phyloP scores from a whole-genome alignment of 129 eudicot genomes.

The Pulicaria dysenterica region DNA sequence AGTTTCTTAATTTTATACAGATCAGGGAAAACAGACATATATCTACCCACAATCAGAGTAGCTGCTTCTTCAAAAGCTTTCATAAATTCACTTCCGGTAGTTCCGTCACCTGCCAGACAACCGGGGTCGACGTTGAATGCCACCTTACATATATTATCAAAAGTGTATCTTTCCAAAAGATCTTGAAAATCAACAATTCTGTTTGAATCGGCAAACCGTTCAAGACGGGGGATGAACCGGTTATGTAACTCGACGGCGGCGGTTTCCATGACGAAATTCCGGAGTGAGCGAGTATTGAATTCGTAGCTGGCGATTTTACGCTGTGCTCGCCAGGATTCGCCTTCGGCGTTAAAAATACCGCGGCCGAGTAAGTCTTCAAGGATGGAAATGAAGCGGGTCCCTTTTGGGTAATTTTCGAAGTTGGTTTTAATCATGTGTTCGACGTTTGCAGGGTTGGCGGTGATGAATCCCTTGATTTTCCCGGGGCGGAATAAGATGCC shows the following conservation, averaged over 20 bases:
- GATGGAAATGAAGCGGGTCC: slow-evolving; percentile 53
- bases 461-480: slow-evolving; percentile 58
- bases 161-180: slow-evolving; percentile 72
- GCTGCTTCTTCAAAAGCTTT: slow-evolving; percentile 79
- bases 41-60: slow-evolving; percentile 59
- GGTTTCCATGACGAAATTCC: slow-evolving; percentile 58
- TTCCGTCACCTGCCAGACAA: slow-evolving; percentile 57
- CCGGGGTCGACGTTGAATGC: slow-evolving; percentile 81
- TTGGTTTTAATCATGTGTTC: slow-evolving; percentile 76
- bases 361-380: slow-evolving; percentile 75
- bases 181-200: slow-evolving; percentile 67
- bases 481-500: slow-evolving; percentile 75
- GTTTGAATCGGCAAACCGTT: slow-evolving; percentile 27
- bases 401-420: slow-evolving; percentile 86
- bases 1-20: slow-evolving; percentile 39
- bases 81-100: slow-evolving; percentile 58
- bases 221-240: slow-evolving; percentile 57
- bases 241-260: slow-evolving; percentile 40
- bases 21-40: slow-evolving; percentile 44
- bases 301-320: slow-evolving; percentile 83
- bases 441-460: slow-evolving; percentile 73
- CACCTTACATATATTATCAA: slow-evolving; percentile 74
- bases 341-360: slow-evolving; percentile 86
- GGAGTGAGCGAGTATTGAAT: slow-evolving; percentile 63
- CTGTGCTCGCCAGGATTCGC: slow-evolving; percentile 63